Evolutionary conservation across 805 yeast species (phyloP).

Genomic region (Ogataea sp.): DNA sequence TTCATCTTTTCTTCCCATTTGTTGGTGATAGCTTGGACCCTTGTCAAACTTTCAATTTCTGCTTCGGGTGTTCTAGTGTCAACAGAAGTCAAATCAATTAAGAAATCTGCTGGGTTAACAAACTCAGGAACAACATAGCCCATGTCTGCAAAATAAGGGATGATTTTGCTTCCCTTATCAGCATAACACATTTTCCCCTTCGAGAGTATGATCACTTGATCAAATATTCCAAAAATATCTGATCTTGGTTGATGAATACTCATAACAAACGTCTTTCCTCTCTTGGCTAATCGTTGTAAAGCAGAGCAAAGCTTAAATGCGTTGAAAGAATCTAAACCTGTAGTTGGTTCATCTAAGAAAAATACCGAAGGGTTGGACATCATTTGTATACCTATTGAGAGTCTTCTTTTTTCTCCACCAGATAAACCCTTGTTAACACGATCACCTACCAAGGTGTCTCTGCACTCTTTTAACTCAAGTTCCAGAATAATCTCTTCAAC

Average conservation of each 20-base stretch:
- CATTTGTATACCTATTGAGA: conserved; percentile 72
- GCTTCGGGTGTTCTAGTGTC: conserved; percentile 35
- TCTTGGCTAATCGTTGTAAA: conserved; percentile 45
- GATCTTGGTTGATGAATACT: conserved; percentile 82
- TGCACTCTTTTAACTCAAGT: conserved; percentile 58
- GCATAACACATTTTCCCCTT: conserved; percentile 47
- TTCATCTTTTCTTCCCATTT: conserved; percentile 28
- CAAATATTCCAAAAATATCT: conserved; percentile 64
- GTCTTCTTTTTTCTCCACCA: conserved; percentile 79
- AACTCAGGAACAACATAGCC: conserved; percentile 35
- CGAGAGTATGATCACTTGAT: conserved; percentile 58
- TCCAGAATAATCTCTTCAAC: conserved; percentile 56
- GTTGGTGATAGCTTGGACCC: conserved; percentile 26
- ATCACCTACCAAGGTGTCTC: conserved; percentile 51
- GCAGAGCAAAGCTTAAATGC: conserved; percentile 59
- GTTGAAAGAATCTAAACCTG: conserved; percentile 76
- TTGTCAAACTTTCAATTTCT: conserved; percentile 24
- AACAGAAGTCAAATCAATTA: conserved; percentile 49
- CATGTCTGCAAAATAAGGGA: conserved; percentile 39
- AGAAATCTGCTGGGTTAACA: conserved; percentile 54
- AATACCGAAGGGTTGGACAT: conserved; percentile 68
- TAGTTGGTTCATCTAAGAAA: conserved; percentile 83
- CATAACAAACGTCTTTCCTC: conserved; percentile 64
- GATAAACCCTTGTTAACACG: conserved; percentile 51
- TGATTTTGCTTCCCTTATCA: conserved; percentile 31